Conservation (phyloP, 1,284 basidiomycete species). For the Phenoliferia sp. region DNA sequence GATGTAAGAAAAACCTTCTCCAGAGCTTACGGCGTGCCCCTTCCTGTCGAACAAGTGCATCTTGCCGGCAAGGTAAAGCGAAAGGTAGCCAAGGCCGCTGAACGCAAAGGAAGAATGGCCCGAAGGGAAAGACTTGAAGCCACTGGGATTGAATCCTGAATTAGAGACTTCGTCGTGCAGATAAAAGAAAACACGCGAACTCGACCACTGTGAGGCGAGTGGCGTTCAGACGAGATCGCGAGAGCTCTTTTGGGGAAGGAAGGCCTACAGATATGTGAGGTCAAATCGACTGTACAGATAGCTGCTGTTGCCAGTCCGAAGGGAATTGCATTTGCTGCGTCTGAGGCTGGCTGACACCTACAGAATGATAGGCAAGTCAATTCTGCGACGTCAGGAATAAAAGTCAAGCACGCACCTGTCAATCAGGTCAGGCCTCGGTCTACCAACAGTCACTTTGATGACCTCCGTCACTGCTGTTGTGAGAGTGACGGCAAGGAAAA, state of each 20-base stretch:
- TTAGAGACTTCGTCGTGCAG: neutral
- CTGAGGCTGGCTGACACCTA: constrained; percentile 54
- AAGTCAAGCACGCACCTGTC: constrained; percentile 11
- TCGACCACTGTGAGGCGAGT: neutral
- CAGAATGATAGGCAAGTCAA: constrained; percentile 37
- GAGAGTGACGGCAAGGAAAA: constrained; percentile 58
- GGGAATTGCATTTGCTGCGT: constrained; percentile 52
- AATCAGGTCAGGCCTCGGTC: constrained; percentile 58
- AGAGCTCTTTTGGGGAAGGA: no score
- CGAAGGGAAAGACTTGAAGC: constrained; percentile 84
- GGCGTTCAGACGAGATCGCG: neutral
- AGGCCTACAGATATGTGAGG: constrained; percentile 4
- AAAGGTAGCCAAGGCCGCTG: constrained; percentile 83
- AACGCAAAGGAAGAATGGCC: constrained; percentile 77
- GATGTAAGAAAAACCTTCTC: constrained; percentile 46
- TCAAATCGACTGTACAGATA: constrained; percentile 60
- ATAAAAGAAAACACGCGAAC: neutral
- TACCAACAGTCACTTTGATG: constrained; percentile 72
- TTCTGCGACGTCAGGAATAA: neutral
- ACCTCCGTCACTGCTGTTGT: constrained; percentile 79
- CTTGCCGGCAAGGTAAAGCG: constrained; percentile 85
- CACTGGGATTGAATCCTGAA: constrained; percentile 57
- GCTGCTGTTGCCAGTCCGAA: constrained; percentile 68
- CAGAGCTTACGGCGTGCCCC: constrained; percentile 54
- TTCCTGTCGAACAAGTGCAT: constrained; percentile 79